phyloP scores from a whole-genome alignment of 306 rosid genomes.

The Mimosa bimucronata region DNA sequence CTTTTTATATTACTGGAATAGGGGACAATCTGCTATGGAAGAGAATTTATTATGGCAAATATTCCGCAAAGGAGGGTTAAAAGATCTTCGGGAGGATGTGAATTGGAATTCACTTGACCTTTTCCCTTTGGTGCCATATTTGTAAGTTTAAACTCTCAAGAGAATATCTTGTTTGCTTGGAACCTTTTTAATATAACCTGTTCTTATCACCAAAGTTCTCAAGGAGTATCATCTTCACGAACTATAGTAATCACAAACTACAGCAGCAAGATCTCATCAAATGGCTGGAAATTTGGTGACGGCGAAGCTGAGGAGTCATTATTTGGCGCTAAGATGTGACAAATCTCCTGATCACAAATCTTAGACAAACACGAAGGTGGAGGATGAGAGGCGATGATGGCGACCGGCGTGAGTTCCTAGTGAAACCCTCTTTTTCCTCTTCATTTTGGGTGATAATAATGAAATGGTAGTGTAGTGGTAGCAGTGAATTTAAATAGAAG shows the following conservation, averaged over 20 bases:
- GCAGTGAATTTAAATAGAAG: slow-evolving; percentile 21
- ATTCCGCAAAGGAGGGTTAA: neutral
- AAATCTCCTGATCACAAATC: neutral
- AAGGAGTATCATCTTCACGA: no score
- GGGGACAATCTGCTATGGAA: neutral
- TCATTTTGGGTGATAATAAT: neutral
- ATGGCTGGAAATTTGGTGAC: neutral
- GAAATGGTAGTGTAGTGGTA: neutral
- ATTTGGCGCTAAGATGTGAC: neutral
- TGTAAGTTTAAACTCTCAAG: neutral
- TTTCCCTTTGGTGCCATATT: neutral
- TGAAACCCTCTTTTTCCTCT: neutral
- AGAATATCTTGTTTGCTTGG: no score
- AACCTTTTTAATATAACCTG: no score
- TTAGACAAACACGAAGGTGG: neutral
- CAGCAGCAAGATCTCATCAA: no score
- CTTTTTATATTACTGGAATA: neutral
- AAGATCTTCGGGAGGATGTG: no score
- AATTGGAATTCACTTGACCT: neutral
- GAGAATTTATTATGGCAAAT: neutral
- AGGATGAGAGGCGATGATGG: neutral
- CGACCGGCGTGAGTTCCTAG: neutral
- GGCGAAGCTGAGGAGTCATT: neutral
- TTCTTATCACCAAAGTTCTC: no score
- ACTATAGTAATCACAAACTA: no score